A percentile compares a stretch with the other conserved stretches of the same genome.
Conservation (phyloP, 2,329 filamentous ascomycete species). For the Thielaviopsis ethacetica region DNA sequence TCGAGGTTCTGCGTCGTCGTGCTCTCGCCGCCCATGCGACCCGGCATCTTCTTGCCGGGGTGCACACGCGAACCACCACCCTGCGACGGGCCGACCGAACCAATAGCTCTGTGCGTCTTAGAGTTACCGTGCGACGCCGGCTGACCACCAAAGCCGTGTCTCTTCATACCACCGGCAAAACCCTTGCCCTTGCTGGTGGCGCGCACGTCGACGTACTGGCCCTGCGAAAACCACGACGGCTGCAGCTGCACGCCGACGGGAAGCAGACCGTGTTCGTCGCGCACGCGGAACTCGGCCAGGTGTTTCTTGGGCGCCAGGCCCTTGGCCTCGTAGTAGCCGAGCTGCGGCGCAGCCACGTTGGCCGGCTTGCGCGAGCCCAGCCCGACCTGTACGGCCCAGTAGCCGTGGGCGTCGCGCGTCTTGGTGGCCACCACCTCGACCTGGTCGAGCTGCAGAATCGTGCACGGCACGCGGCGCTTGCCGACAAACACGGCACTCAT, state of each 20-base stretch:
- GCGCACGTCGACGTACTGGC: constrained; percentile 78
- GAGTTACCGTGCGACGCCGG: constrained; percentile 90
- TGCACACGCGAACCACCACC: constrained; percentile 82
- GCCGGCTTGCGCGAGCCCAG: constrained; percentile 54
- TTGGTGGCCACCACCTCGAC: constrained; percentile 83
- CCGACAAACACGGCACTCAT: constrained; percentile 85
- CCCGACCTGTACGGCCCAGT: constrained; percentile 87
- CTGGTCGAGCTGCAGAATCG: constrained; percentile 81
- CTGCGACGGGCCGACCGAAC: constrained; percentile 77
- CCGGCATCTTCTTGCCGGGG: constrained; percentile 96
- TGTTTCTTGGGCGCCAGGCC: constrained; percentile 71
- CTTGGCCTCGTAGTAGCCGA: constrained; percentile 77
- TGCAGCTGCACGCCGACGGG: constrained; percentile 58
- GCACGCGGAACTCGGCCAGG: constrained; percentile 77
- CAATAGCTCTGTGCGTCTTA: constrained; percentile 81
- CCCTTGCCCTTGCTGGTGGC: constrained; percentile 73
- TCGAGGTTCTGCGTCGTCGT: constrained; percentile 85
- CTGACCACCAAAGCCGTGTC: constrained; percentile 78
- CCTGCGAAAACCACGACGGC: constrained; percentile 82
- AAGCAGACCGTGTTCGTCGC: constrained; percentile 53
- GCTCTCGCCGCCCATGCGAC: constrained; percentile 79
- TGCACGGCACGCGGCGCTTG: constrained; percentile 67
- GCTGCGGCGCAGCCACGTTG: constrained; percentile 65
- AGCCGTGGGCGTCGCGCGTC: constrained; percentile 65
- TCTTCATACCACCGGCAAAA: constrained; percentile 96